Evolutionary conservation across 75 land plant species (phyloP).

Genomic region (Pinus tabuliformis): DNA sequence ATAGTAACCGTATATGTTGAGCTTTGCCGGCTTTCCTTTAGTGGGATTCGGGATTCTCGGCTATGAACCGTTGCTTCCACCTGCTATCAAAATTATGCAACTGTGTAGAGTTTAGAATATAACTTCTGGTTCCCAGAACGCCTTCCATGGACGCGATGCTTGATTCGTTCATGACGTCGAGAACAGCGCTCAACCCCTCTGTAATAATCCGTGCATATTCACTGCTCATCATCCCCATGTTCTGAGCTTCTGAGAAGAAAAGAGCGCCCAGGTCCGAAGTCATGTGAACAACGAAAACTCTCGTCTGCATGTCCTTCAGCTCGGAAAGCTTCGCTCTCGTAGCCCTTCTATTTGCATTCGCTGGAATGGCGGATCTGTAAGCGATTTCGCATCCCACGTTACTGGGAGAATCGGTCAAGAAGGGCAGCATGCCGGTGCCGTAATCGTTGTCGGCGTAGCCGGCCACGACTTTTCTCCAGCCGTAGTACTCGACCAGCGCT

Average conservation of each 20-base stretch:
- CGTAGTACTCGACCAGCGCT: no score
- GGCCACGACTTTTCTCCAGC: conserved; percentile 23
- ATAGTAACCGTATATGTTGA: no score
- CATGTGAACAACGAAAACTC: conserved; percentile 63
- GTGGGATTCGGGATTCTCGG: no score
- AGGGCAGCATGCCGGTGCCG: conserved; percentile 43
- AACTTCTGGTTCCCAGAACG: conserved; percentile 36
- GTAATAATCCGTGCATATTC: conserved; percentile 79
- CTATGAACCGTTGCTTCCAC: not conserved
- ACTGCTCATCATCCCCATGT: conserved; percentile 47
- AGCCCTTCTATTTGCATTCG: conserved; percentile 19
- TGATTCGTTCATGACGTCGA: conserved; percentile 21
- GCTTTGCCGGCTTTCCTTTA: no score
- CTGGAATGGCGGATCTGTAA: conserved; percentile 34
- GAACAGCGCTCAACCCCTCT: conserved; percentile 28
- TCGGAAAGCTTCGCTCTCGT: conserved; percentile 32
- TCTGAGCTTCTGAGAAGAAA: conserved; percentile 33
- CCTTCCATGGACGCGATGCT: conserved; percentile 45
- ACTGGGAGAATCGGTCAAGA: conserved; percentile 40
- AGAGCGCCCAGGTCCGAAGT: conserved; percentile 1
- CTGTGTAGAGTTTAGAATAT: conserved; percentile 28
- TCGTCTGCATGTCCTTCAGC: conserved; percentile 40
- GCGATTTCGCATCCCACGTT: conserved; percentile 30
- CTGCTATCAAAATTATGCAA: no score
- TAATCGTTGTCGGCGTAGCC: conserved; percentile 47